Base-by-base conservation (phyloP, 139 green algal species). In the Closterium sp. region DNA sequence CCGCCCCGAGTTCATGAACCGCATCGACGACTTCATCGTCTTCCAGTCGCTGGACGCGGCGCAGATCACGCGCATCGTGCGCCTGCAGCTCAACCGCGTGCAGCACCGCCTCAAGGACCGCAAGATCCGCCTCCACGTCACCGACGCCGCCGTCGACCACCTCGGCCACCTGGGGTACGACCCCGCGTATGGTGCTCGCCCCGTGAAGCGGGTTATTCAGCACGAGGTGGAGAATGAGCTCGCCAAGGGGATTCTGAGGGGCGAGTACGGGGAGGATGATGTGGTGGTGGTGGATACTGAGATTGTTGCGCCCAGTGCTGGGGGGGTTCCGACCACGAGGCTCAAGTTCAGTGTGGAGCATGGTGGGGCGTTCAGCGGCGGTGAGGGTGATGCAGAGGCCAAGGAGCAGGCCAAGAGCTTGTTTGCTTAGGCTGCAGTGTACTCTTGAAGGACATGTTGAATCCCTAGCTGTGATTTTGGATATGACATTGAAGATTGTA, bases 171-270 rank as follows among this genome's bases (percentile, higher is more conserved):
- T 91, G 30, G 98, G 98, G 6, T 99, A 97, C 90, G 98, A 99
- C 92, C 97, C 97, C 33, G 96, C 96, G 43, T 99, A 97, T 94
- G 98, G 98, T 32, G 98, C 98, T 0, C 96, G 98, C 9, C 98
- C 98, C 19, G 98, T 99, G 21, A 99, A 99, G 96, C 95, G 98
- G 31, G 98, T 97, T 23, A 96, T 99, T 91, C 97, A 99, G 95
- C 95, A 97, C 55, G 96, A 99, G 94, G 96, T 99, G 84, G 98
- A 99, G 94, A 99, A 98, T n/a, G 93, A 95, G 55, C 92, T 99
- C 33, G 97, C 97, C 23, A 96, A 97, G 93, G 96, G 91, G 30
- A 96, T 98, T 76, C 93, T 98, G 55, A 92, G 95, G 3, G 96
- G 96, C 0, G 95, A 98, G n/a, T 95, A 97, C 87, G 91, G 64